Percentiles rank a stretch among this genome's conserved stretches.
Conservation (phyloP, 1,284 basidiomycete species). For the Thecaphora thlaspeos region DNA sequence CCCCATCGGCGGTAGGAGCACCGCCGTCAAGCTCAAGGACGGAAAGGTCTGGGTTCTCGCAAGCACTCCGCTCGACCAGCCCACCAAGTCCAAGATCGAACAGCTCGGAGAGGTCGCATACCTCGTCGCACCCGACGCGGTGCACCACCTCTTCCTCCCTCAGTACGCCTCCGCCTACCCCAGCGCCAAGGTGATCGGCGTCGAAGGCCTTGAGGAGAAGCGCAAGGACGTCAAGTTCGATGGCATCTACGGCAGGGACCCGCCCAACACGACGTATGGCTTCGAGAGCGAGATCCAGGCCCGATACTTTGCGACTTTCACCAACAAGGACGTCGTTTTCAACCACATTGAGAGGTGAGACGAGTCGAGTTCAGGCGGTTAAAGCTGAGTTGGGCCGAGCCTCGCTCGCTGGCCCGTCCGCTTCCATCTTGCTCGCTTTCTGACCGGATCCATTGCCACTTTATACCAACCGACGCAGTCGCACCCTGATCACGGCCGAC, state of each 20-base stretch:
- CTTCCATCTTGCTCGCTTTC: no score
- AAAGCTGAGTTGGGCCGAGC: no score
- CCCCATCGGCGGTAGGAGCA: conserved; percentile 57
- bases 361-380: no score
- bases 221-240: conserved; percentile 60
- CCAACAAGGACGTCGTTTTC: conserved; percentile 86
- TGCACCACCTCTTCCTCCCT: conserved; percentile 61
- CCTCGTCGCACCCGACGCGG: conserved; percentile 61
- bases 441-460: no score
- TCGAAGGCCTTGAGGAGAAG: conserved; percentile 59
- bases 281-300: conserved; percentile 40
- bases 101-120: conserved; percentile 71
- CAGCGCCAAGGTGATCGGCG: conserved; percentile 59
- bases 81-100: conserved; percentile 70
- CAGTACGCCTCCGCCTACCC: conserved; percentile 45
- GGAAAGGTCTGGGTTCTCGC: conserved; percentile 74
- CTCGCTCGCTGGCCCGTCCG: no score
- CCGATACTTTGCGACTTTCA: conserved; percentile 73
- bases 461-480: no score
- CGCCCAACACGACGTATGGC: conserved; percentile 27
- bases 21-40: conserved; percentile 73
- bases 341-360: conserved; percentile 73
- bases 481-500: conserved; percentile 81
- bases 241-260: conserved; percentile 45
- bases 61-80: conserved; percentile 72